A percentile compares a stretch with the other conserved stretches of the same genome.
These are phyloP conservation scores for Pleoardoris graminearum DNA, from an alignment of 2,329 filamentous ascomycete species.

Conservation along the genomic window DNA sequence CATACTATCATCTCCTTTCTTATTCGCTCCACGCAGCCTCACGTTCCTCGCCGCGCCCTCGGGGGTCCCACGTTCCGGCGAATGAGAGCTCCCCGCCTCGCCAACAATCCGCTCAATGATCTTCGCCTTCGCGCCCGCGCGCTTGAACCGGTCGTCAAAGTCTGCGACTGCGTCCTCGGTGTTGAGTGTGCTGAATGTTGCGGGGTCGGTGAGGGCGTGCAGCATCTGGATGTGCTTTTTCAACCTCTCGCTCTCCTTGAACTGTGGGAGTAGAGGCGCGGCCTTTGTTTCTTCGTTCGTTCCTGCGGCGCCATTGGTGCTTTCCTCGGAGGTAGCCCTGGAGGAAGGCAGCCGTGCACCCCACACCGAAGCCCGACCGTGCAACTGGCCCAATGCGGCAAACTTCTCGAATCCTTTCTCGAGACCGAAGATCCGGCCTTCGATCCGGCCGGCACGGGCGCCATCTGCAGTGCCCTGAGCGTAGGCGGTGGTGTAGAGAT, in stretches of 20 bases:
- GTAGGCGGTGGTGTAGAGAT: conserved; percentile 84
- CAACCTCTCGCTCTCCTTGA: conserved; percentile 44
- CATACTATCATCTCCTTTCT: conserved; percentile 35
- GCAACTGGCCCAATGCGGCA: conserved; percentile 73
- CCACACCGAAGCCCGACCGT: conserved; percentile 84
- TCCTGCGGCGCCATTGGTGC: background rate
- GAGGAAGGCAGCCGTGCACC: conserved; percentile 63
- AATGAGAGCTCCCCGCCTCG: conserved; percentile 14
- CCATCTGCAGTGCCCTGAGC: conserved; percentile 75
- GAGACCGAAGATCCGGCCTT: conserved; percentile 88
- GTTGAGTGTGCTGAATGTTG: conserved; percentile 77
- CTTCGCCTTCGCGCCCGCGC: conserved; percentile 81
- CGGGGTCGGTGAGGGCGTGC: conserved; percentile 76
- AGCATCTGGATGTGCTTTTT: conserved; percentile 76
- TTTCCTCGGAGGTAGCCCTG: background rate
- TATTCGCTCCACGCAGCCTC: background rate
- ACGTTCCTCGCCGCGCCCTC: conserved; percentile 38
- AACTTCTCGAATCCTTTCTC: conserved; percentile 96
- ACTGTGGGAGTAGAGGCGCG: background rate
- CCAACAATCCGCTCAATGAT: conserved; percentile 75
- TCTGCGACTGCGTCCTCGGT: conserved; percentile 87
- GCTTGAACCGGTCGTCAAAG: conserved; percentile 85
- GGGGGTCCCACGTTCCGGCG: conserved; percentile 11
- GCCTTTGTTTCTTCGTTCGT: background rate
- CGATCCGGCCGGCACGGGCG: conserved; percentile 73